Conservation (phyloP, 257 asterid genomes). For the Nicotiana knightiana region DNA sequence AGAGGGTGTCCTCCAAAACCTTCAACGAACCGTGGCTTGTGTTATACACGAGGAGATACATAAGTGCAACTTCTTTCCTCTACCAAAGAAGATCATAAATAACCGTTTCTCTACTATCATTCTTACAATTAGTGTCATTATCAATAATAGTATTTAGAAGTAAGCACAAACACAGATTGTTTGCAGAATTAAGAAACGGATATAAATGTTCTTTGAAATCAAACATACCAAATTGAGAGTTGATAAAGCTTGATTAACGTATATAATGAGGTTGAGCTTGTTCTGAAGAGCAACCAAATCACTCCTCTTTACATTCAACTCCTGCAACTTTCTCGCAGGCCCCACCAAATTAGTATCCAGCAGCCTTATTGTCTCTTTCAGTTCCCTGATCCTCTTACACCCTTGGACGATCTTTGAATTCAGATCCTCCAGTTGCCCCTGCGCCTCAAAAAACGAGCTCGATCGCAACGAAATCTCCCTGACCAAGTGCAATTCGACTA, state of each 20-base stretch:
- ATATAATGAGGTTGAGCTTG: slow-evolving; percentile 79
- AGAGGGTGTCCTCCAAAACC: background rate
- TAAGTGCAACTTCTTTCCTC: slow-evolving; percentile 4
- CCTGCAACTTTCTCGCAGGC: slow-evolving; percentile 81
- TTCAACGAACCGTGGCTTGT: background rate
- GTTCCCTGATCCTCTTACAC: slow-evolving; percentile 72
- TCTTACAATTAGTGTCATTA: background rate
- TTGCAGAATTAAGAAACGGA: background rate
- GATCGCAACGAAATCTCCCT: slow-evolving; percentile 93
- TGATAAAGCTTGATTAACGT: slow-evolving; percentile 92
- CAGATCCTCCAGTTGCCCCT: slow-evolving; percentile 87
- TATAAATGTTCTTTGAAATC: background rate
- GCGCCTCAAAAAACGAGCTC: slow-evolving; percentile 90
- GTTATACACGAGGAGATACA: background rate
- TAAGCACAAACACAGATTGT: background rate
- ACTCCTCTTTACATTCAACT: slow-evolving; percentile 55
- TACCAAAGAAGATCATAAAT: background rate
- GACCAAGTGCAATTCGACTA: slow-evolving; percentile 93
- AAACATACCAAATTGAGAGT: slow-evolving; percentile 75
- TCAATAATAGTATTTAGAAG: background rate
- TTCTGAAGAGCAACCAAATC: slow-evolving; percentile 72
- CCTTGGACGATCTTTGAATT: slow-evolving; percentile 75
- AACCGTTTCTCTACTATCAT: background rate
- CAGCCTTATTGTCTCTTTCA: slow-evolving; percentile 85
- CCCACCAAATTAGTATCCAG: slow-evolving; percentile 79